Base-by-base conservation (phyloP, 2,329 filamentous ascomycete species). In the Acrocalymma vagum region DNA sequence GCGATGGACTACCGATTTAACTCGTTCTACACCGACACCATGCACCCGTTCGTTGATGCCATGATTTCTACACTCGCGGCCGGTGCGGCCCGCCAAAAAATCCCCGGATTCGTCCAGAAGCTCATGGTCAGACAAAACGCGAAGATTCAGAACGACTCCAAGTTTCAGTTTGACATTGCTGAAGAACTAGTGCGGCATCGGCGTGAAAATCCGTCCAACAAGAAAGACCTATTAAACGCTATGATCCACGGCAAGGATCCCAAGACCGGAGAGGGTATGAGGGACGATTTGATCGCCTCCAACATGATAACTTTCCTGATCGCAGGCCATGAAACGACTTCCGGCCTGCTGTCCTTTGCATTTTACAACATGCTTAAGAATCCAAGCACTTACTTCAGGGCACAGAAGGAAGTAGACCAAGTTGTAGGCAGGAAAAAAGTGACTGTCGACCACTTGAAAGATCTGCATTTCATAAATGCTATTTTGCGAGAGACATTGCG, bases 281-380 rank as follows among this genome's bases (percentile, higher is more conserved):
- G 70, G 1, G 78, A 85, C 5, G 76, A 77, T 11, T 77, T 80
- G 42, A 78, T 86, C 39, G 73, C 84, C 32, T 81, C 85, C 61
- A 84, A 88, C 61, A 80, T 88, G 39, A 78, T 86, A 38, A 78
- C 79, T 8, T 85, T 88, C 72, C 78, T 85, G 28, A 80, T 84
- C 28, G 81, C 67, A 72, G 43, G 51, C 5, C 51, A 58, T 24
- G 51, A 55, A 44, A 55, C 48, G 6, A 63, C 60, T 2, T 58
- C 58, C 6, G 58, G 58, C 3, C 29, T 57, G 2, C 38, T 65
- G 5, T 62, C 60, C 6, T 70, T 69, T 3, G 62, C 67, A 10
- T 73, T 82, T 36, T 73, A 77, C 47, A 70, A 78, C 38, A 67
- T 83, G 6, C 46, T 77, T 1, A 72, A 74, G 55, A 76, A 81